A percentile compares a stretch with the other conserved stretches of the same genome.
Conservation (phyloP, 352 stramenopile genomes). For the Pythium aquatile region DNA sequence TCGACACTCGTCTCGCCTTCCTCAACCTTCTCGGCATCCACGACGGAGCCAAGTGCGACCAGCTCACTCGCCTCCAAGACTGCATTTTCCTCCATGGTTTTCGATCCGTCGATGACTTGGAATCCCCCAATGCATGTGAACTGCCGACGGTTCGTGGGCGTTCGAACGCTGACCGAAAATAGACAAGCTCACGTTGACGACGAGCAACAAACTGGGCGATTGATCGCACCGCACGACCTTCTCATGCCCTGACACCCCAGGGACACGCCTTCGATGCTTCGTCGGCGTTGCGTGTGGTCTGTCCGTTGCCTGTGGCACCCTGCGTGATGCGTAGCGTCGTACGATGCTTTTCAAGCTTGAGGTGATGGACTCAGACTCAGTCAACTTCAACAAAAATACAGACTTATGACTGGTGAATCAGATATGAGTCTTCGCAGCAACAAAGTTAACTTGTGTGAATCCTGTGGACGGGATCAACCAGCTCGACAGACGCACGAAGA, state of each 20-base stretch:
- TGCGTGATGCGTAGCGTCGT: neutral
- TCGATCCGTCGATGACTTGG: neutral
- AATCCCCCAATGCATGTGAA: no score
- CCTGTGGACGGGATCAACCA: neutral
- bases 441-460: slow-evolving; percentile 18
- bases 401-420: no score
- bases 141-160: no score
- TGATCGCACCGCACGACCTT: no score
- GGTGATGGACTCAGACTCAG: no score
- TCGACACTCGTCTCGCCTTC: neutral
- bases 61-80: neutral
- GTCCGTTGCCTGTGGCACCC: neutral
- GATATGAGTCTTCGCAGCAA: neutral
- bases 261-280: neutral
- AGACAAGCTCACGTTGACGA: neutral
- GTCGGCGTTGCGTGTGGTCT: neutral
- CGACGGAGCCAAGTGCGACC: no score
- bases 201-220: neutral
- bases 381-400: no score
- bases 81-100: neutral
- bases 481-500: slow-evolving; percentile 1
- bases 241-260: no score
- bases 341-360: no score
- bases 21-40: neutral
- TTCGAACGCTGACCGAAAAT: neutral